These are phyloP conservation scores for Otatea glauca DNA, from an alignment of 176 grass and related monocot genomes.

Conservation along the genomic window DNA sequence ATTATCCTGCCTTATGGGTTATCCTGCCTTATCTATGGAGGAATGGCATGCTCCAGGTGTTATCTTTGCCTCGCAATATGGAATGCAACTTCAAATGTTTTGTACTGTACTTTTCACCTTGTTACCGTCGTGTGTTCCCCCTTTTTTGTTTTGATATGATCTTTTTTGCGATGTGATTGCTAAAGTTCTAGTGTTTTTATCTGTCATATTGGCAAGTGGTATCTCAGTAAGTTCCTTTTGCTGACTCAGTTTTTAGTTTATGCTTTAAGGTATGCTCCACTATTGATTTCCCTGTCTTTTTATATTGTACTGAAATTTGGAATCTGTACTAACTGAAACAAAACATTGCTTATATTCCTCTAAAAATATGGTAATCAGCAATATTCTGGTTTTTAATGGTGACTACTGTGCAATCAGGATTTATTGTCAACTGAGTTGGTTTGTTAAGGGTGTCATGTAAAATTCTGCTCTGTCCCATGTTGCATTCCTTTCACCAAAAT, in stretches of 20 bases:
- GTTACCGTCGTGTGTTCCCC: neutral
- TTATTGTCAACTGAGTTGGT: neutral
- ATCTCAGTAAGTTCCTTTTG: neutral
- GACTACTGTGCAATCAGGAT: neutral
- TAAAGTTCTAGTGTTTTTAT: neutral
- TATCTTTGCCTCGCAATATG: neutral
- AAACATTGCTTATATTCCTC: neutral
- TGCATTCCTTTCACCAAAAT: neutral
- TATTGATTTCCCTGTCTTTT: too few species aligned
- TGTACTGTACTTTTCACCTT: neutral
- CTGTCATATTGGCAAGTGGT: too few species aligned
- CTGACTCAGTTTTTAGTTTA: neutral
- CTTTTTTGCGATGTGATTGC: neutral
- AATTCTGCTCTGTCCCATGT: too few species aligned
- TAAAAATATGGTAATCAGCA: neutral
- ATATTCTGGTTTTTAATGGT: neutral
- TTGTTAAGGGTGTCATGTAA: neutral
- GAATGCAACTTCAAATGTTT: neutral
- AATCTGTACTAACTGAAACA: neutral
- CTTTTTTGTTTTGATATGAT: neutral
- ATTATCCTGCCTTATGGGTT: neutral
- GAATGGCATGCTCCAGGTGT: neutral
- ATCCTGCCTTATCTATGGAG: neutral
- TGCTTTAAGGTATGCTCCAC: neutral
- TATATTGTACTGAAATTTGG: neutral